phyloP scores from a whole-genome alignment of 768 basidiomycete genomes.

The Sistotremastrum niveocremeum region DNA sequence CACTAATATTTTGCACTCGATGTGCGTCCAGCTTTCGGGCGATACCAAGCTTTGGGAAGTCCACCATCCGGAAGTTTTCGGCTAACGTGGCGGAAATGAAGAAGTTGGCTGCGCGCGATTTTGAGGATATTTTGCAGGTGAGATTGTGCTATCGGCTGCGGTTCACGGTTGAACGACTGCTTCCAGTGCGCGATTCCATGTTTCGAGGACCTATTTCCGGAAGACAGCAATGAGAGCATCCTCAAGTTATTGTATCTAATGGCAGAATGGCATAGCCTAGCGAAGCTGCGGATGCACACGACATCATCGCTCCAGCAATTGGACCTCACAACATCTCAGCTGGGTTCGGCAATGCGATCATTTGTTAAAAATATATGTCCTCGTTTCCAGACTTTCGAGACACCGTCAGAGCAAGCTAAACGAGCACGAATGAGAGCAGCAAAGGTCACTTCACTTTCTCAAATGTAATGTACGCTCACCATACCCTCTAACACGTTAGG shows the following conservation, averaged over 20 bases:
- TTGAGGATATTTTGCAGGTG: constrained; percentile 16
- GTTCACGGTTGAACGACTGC: not conserved
- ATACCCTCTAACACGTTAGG: too few relatives aligned
- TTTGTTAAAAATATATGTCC: constrained; percentile 17
- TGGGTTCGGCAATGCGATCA: constrained; percentile 11
- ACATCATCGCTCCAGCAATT: constrained; percentile 13
- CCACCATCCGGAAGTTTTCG: constrained; percentile 11
- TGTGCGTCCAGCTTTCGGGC: constrained; percentile 10
- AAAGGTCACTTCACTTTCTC: not conserved
- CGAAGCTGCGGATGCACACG: constrained; percentile 22
- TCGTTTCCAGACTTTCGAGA: constrained; percentile 14
- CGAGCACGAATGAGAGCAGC: constrained; percentile 3
- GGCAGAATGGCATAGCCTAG: constrained; percentile 21
- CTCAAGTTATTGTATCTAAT: constrained; percentile 12
- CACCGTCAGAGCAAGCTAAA: constrained; percentile 11
- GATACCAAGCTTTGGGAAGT: constrained; percentile 11
- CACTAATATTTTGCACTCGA: too few relatives aligned
- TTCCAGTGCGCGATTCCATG: constrained; percentile 21
- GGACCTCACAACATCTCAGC: constrained; percentile 4
- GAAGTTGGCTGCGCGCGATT: constrained; percentile 16
- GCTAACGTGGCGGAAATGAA: constrained; percentile 15
- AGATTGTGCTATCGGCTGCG: not conserved
- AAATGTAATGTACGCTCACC: not conserved
- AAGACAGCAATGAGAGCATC: constrained; percentile 12
- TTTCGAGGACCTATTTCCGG: constrained; percentile 19